Evolutionary conservation across 1,139 yeast genomes (phyloP), one percentile per base, ranked within the genome.

Genomic region (Blastobotrys aristatus): DNA sequence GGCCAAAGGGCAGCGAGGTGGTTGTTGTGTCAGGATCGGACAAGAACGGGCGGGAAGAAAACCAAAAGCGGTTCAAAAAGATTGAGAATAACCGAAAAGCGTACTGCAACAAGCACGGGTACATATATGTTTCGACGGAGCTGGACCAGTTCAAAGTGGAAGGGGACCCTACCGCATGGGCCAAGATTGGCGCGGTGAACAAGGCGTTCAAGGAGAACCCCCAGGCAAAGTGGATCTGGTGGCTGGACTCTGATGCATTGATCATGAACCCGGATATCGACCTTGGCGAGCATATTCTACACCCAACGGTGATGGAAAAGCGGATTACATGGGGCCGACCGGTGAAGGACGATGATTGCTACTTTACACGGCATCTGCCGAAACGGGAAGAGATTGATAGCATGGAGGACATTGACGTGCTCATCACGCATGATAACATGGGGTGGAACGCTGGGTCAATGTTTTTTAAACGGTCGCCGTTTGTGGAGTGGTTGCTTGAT

Each of bases 371-470:
- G 2, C 52, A 52, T 44, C 52, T 54, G 34, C 21, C 35, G 14
- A 40, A 48, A 35, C 58, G 50, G 14, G 55, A 36, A 11, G 31
- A 37, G 6, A 7, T 26, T 5, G 10, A 16, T 4, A 35, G 14
- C 26, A 21, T 22, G 7, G 18, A 37, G 29, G 40, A 50, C 18
- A 49, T 64, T 30, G 57, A 58, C 22, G 21, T 63, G 14, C 50
- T 63, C n/a, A 38, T 62, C 16, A 42, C 58, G 14, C 65, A 63
- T 39, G 67, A 64, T 49, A 44, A 43, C 42, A 49, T 57, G 34
- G 66, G 67, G 7, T 47, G 68, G 37, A 68, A 67, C 43, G 63
- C 71, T 1, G 72, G 72, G 8, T 64, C 70, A 4, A 59, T 68
- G 42, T 58, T 68, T 47, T 37, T 68, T 33, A 51, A 65, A 17